These are phyloP conservation scores for Chrysanthemum makinoi DNA, from an alignment of 129 eudicot genomes.

Conservation along the genomic window DNA sequence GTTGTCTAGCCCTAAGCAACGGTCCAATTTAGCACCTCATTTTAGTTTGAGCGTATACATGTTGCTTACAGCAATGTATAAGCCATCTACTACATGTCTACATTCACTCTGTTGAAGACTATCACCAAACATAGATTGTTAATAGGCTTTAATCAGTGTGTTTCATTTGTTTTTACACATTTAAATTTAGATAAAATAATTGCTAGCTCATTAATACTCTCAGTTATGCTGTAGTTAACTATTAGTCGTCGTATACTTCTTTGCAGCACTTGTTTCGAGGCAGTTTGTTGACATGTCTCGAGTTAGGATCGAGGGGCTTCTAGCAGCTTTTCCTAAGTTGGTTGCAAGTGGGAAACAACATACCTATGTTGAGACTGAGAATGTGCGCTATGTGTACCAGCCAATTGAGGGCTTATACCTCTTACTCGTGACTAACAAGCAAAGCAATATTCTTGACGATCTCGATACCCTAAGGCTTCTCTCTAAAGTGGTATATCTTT, in stretches of 20 bases:
- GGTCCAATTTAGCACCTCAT: too few species aligned
- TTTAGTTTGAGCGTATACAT: too few species aligned
- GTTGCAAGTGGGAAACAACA: constrained; percentile 96
- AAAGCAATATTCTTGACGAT: constrained; percentile 96
- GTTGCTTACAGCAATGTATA: too few species aligned
- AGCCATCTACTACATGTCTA: too few species aligned
- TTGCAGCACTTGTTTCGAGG: constrained; percentile 87
- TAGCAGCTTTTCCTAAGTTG: constrained; percentile 95
- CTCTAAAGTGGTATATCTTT: constrained; percentile 66
- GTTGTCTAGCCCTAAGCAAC: too few species aligned
- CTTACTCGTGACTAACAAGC: constrained; percentile 89
- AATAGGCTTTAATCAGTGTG: too few species aligned
- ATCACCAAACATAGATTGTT: too few species aligned
- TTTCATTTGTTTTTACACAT: not conserved
- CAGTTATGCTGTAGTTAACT: not conserved
- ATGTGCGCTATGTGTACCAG: constrained; percentile 94
- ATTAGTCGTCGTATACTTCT: constrained; percentile 13
- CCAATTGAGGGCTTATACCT: constrained; percentile 78
- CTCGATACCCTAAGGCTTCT: constrained; percentile 88
- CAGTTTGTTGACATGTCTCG: constrained; percentile 97
- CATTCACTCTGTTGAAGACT: too few species aligned
- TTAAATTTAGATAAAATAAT: not conserved
- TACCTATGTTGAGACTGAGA: constrained; percentile 89
- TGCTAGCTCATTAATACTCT: not conserved
- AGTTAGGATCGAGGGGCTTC: constrained; percentile 88